Conservation (phyloP, 2,329 filamentous ascomycete species). For the Chaetomium globosum region DNA sequence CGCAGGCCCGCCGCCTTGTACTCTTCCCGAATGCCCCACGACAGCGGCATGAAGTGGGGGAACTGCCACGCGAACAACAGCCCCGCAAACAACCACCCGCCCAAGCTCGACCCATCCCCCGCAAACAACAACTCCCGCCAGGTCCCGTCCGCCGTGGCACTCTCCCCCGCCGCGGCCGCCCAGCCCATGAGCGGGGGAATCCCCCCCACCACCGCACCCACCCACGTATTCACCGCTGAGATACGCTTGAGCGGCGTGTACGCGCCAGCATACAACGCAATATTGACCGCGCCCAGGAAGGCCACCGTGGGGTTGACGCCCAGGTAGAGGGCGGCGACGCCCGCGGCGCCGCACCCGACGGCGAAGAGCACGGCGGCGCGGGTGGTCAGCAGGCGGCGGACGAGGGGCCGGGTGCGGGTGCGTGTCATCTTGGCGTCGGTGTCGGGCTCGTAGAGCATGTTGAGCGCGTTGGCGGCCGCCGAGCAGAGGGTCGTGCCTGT, state of each 20-base stretch:
- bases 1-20: constrained; percentile 72
- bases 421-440: constrained; percentile 92
- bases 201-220: constrained; percentile 86
- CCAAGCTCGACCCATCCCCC: constrained; percentile 61
- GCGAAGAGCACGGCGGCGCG: constrained; percentile 78
- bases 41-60: constrained; percentile 94
- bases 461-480: constrained; percentile 90
- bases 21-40: constrained; percentile 84
- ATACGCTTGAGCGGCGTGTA: constrained; percentile 94
- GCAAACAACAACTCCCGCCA: constrained; percentile 78
- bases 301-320: constrained; percentile 95
- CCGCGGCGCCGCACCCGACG: constrained; percentile 67
- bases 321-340: constrained; percentile 74
- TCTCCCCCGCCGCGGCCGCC: constrained; percentile 90
- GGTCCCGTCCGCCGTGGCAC: constrained; percentile 72
- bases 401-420: constrained; percentile 88
- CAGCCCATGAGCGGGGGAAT: constrained; percentile 98
- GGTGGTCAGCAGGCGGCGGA: constrained; percentile 74
- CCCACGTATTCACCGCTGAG: constrained; percentile 88
- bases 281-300: constrained; percentile 80
- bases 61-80: constrained; percentile 96
- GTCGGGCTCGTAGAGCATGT: constrained; percentile 93
- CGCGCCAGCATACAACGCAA: constrained; percentile 82
- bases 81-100: constrained; percentile 85
- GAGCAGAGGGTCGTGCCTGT: constrained; percentile 84